Percentiles rank a stretch among this genome's conserved stretches.
These are phyloP conservation scores for Diutina siamensis DNA, from an alignment of 1,139 yeast species.

Conservation along the genomic window DNA sequence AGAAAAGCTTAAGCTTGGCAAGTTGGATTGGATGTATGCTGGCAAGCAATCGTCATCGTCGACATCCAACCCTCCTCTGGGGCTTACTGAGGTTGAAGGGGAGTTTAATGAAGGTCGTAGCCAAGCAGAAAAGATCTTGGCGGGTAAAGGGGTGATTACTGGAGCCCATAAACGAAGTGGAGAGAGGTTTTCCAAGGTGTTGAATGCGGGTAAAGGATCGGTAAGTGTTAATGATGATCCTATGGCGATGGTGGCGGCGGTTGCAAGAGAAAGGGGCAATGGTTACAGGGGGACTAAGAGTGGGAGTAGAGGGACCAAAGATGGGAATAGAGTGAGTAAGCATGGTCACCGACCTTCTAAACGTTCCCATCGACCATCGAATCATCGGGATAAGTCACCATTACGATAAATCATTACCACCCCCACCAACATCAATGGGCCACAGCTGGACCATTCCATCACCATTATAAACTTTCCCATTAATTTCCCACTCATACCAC, in stretches of 20 bases:
- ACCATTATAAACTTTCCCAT: slow-evolving; percentile 8
- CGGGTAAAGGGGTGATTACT: background rate
- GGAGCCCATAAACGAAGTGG: background rate
- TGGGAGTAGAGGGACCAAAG: too few species aligned
- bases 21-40: slow-evolving; percentile 4
- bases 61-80: background rate
- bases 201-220: background rate
- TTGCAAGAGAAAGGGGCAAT: background rate
- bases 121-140: background rate
- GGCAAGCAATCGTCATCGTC: background rate
- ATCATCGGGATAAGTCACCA: background rate
- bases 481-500: slow-evolving; percentile 67
- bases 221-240: background rate
- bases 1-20: background rate
- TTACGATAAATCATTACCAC: background rate
- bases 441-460: background rate
- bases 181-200: background rate
- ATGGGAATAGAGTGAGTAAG: too few species aligned
- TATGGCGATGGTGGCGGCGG: slow-evolving; percentile 1
- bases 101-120: background rate
- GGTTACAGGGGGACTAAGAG: too few species aligned
- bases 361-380: too few species aligned
- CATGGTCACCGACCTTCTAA: too few species aligned
- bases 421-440: background rate
- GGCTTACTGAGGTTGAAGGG: background rate